Evolutionary conservation across 352 stramenopile genomes (phyloP).

Genomic region (Blastocystis sp.): DNA sequence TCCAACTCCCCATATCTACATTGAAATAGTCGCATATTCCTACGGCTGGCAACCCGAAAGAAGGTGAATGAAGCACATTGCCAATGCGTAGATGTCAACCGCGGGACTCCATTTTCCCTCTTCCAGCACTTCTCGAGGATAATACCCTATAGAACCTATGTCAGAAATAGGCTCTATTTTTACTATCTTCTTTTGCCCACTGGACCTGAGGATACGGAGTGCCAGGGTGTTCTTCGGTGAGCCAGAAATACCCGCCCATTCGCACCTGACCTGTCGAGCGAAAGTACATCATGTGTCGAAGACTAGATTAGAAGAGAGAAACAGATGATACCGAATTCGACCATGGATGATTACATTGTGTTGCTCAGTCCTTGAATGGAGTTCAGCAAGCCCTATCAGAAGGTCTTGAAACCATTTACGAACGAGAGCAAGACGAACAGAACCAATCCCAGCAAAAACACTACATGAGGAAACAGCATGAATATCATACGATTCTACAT

Average conservation of each 20-base stretch:
- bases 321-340: background rate
- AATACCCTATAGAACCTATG: conserved; percentile 15
- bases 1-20: conserved; percentile 34
- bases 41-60: conserved; percentile 34
- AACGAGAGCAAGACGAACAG: background rate
- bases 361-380: background rate
- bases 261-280: conserved; percentile 35
- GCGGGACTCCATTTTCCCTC: background rate
- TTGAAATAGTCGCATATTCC: background rate
- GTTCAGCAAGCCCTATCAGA: background rate
- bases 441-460: conserved; percentile 25
- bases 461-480: background rate
- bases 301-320: background rate
- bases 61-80: conserved; percentile 20
- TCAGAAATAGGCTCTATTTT: background rate
- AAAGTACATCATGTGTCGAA: background rate
- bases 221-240: background rate
- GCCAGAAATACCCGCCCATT: conserved; percentile 45
- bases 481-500: background rate
- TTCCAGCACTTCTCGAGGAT: background rate
- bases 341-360: conserved; percentile 45
- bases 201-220: background rate
- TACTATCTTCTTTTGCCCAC: conserved; percentile 51
- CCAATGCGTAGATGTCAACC: conserved; percentile 49
- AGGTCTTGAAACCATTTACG: conserved; percentile 27